phyloP scores from a whole-genome alignment of 192 early-diverging fungal genomes.

The Backusella macrospora region DNA sequence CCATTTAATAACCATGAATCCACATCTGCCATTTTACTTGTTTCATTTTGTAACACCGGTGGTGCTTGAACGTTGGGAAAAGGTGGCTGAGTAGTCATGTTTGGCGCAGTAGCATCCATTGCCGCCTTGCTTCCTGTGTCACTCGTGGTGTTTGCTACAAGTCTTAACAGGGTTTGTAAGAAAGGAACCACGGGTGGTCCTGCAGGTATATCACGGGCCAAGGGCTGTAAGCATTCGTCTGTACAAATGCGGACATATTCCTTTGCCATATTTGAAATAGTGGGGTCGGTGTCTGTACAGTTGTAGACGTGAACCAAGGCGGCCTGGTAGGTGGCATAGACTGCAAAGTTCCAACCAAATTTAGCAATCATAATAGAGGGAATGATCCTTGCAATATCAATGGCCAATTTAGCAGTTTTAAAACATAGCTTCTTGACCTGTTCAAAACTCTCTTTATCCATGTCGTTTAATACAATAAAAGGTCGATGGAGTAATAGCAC shows the following conservation, averaged over 20 bases:
- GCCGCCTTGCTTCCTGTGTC: not conserved
- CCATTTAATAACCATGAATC: slow-evolving; percentile 16
- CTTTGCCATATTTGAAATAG: slow-evolving; percentile 12
- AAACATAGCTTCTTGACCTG: not conserved
- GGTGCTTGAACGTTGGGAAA: not conserved
- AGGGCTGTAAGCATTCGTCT: slow-evolving; percentile 29
- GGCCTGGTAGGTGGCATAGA: slow-evolving; percentile 36
- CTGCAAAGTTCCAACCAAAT: slow-evolving; percentile 38
- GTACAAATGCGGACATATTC: slow-evolving; percentile 30
- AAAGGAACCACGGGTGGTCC: slow-evolving; percentile 24
- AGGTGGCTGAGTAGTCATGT: slow-evolving; percentile 3
- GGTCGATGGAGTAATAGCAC: slow-evolving; percentile 38
- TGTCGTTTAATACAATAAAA: slow-evolving; percentile 31
- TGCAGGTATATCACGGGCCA: slow-evolving; percentile 24
- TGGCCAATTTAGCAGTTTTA: slow-evolving; percentile 23
- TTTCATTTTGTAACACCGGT: not conserved
- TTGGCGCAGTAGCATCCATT: not conserved
- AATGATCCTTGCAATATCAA: slow-evolving; percentile 27
- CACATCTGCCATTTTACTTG: not conserved
- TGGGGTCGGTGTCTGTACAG: slow-evolving; percentile 26
- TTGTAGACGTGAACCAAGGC: slow-evolving; percentile 36
- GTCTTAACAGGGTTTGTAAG: slow-evolving; percentile 9
- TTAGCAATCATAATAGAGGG: slow-evolving; percentile 4
- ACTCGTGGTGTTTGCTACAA: not conserved
- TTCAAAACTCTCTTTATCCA: not conserved